Base-by-base conservation (phyloP, 1,284 basidiomycete species). In the Exobasidium rhododendri region DNA sequence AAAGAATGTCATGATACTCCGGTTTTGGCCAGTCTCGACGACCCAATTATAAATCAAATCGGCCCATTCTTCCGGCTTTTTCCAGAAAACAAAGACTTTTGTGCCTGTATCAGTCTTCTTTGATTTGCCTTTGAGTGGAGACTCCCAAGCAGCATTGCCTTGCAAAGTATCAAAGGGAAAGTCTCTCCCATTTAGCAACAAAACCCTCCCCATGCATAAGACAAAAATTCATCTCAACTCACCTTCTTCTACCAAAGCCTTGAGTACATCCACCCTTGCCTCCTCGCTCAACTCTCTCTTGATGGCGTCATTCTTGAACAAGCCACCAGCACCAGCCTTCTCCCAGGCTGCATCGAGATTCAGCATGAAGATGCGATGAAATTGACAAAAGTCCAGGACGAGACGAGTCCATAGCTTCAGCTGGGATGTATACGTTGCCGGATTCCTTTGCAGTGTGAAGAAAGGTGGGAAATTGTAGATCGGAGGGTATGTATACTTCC, bases 381-480 rank as follows among this genome's bases (percentile, higher is more conserved):
- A 74, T 51, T 78, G 75, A 20, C 80, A 79, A 71, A 80, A 83
- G 10, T 73, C 71, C 2, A 84, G 69, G 6, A 84, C 70, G 17
- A 85, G 74, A 3, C 71, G 61, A 13, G 77, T 73, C 84, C 84
- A 85, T n/a, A 82, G 77, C 3, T 69, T 62, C 0, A 82, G 70
- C 66, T 85, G 84, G 59, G 83, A 82, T 0, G 75, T 62, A 20
- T 80, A 79, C 3, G 83, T 84, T 5, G 79, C 62, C 0, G 81
- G 81, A 66, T 84, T 84, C 0, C 83, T 83, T 65, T 85, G 84
- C 3, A 82, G 69, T 69, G 84, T 84, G 76, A 83, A 85, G 79
- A 85, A 84, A 0, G 84, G 84, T 1, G 84, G 83, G 64, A 84
- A 85, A n/a, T 79, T 81, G 80, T 81, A 83, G 53, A 84, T 80